Evolutionary conservation across 768 basidiomycete genomes (phyloP).

Genomic region (Naganishia onofrii): DNA sequence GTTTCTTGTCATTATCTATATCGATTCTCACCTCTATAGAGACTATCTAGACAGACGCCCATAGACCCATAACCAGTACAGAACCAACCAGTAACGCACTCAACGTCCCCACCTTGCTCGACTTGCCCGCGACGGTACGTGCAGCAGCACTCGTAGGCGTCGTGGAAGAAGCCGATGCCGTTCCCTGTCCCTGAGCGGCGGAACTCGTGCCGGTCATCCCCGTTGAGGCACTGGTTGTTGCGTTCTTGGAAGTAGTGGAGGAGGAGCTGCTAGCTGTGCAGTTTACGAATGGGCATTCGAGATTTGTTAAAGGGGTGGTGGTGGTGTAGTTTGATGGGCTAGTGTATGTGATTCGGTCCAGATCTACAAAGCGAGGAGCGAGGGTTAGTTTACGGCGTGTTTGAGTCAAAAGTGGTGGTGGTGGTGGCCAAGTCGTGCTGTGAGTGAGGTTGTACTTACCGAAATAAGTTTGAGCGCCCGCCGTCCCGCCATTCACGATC

Average conservation of each 20-base stretch:
- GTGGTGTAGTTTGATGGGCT: conserved; percentile 33
- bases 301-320: not conserved
- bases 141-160: not conserved
- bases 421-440: no score
- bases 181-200: not conserved
- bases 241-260: no score
- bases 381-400: no score
- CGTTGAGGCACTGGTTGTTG: not conserved
- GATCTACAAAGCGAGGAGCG: no score
- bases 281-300: conserved; percentile 26
- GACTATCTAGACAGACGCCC: not conserved
- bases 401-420: no score
- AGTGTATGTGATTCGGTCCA: conserved; percentile 35
- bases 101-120: not conserved
- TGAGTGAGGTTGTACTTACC: conserved; percentile 36
- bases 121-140: not conserved
- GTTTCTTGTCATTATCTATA: no score
- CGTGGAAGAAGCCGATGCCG: not conserved
- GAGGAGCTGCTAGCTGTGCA: conserved; percentile 10
- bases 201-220: no score
- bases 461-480: conserved; percentile 39
- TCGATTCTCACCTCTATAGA: no score
- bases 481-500: conserved; percentile 41
- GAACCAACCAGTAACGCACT: not conserved
- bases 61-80: not conserved